Evolutionary conservation across 1,284 basidiomycete species (phyloP), one percentile per base, ranked within the genome.

Genomic region (Schizophyllum amplum): DNA sequence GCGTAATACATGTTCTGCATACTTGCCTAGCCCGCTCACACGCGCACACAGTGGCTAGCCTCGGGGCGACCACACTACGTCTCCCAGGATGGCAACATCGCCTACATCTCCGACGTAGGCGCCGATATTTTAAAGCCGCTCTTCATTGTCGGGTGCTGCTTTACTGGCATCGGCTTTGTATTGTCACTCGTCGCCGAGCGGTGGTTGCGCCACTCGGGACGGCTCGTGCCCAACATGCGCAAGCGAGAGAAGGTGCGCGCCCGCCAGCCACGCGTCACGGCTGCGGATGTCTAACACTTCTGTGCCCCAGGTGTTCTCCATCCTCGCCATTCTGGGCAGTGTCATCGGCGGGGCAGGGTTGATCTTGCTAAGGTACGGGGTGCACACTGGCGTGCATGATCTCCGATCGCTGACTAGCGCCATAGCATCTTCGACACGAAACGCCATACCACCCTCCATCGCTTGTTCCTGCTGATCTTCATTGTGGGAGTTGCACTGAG

Each of bases 51-150:
- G 24, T 50, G 48, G 48, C 68, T 74, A 26, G 73, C 73, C 17
- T 63, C 63, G 20, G 74, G 73, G 5, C 69, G 69, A 24, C 74
- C 72, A 7, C 67, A 64, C 63, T 73, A 74, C 57, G 64, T 65
- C 23, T 72, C 75, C 4, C 72, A 75, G 68, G 77, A 83, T 27
- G 79, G 79, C 33, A 71, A 67, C 4, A 81, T 90, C 55, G 82
- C 83, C 11, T 89, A 86, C 68, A 88, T 90, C 53, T 88, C 86
- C 22, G 87, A 90, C 64, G 70, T 90, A 27, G 87, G 84, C 21
- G 87, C 87, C 22, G 78, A 78, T 62, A 74, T 77, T 50, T 71
- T 90, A 27, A 89, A 90, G 65, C 87, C 87, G 5, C 74, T 90
- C 25, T 90, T 90, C 65, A 72, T 90, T 49, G 71, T 75, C 6